Evolutionary conservation across 192 early-diverging fungal genomes (phyloP).

Genomic region (Gonapodya prolifera): DNA sequence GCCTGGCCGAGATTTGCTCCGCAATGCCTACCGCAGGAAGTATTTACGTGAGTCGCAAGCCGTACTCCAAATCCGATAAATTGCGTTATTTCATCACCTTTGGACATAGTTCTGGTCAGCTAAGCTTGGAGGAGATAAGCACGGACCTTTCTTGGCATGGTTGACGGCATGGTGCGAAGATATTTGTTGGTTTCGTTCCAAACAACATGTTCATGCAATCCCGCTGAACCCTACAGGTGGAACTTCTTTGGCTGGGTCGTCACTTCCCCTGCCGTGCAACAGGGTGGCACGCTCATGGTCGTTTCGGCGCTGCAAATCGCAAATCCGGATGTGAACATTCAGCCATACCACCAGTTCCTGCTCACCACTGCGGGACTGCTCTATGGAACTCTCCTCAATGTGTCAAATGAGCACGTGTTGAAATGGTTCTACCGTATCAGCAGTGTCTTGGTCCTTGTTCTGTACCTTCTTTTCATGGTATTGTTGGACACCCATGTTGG

Average conservation of each 20-base stretch:
- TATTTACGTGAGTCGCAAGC: neutral
- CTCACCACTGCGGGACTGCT: neutral
- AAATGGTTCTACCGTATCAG: conserved; percentile 2
- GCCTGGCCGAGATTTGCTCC: neutral
- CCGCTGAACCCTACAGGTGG: too few species aligned
- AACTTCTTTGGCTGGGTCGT: conserved; percentile 2
- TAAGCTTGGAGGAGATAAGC: neutral
- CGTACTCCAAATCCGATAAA: neutral
- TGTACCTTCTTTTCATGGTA: neutral
- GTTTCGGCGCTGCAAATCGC: neutral
- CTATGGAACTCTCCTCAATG: neutral
- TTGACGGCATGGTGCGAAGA: neutral
- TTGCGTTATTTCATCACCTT: neutral
- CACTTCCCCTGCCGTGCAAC: neutral
- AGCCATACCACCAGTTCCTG: neutral
- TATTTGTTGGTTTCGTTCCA: too few species aligned
- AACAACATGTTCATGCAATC: too few species aligned
- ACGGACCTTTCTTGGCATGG: neutral
- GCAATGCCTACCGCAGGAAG: neutral
- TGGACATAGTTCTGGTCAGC: conserved; percentile 3
- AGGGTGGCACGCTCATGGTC: neutral
- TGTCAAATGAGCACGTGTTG: neutral
- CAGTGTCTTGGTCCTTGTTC: neutral
- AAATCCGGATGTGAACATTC: neutral
- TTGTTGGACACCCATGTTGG: neutral